phyloP scores from a whole-genome alignment of 2,329 filamentous ascomycete genomes.

The Mycogone perniciosa region DNA sequence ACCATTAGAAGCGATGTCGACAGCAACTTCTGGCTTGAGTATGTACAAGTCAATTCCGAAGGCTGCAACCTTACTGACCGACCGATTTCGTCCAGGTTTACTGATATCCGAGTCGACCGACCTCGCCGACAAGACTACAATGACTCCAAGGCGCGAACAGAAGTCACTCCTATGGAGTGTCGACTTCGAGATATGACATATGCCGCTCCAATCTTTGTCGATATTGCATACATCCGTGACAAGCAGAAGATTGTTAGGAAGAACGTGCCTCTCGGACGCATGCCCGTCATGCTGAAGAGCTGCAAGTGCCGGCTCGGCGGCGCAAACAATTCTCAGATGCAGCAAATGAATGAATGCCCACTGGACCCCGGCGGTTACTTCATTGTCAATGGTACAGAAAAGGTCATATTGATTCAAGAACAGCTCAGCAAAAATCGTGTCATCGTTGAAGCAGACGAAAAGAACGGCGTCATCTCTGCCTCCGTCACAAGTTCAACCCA shows the following conservation, averaged over 20 bases:
- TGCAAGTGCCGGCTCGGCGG: conserved; percentile 83
- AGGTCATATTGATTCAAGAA: conserved; percentile 97
- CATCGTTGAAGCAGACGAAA: conserved; percentile 87
- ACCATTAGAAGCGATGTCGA: conserved; percentile 88
- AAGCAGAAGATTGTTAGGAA: conserved; percentile 67
- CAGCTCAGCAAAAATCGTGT: conserved; percentile 99
- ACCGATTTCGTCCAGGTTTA: conserved; percentile 46
- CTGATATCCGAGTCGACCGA: conserved; percentile 78
- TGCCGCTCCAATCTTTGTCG: conserved; percentile 85
- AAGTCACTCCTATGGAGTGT: conserved; percentile 93
- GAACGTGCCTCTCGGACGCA: conserved; percentile 75
- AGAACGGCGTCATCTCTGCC: conserved; percentile 89
- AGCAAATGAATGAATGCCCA: conserved; percentile 87
- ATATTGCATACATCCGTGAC: conserved; percentile 84
- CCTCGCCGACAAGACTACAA: conserved; percentile 75
- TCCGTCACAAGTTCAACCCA: conserved; percentile 97
- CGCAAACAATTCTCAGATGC: conserved; percentile 84
- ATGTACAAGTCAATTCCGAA: conserved; percentile 20
- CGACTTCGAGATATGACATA: conserved; percentile 97
- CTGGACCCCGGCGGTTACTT: conserved; percentile 97
- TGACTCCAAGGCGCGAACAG: conserved; percentile 60
- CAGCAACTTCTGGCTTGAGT: conserved; percentile 83
- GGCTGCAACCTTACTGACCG: conserved; percentile 1
- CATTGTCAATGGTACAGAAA: conserved; percentile 94
- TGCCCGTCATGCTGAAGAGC: conserved; percentile 96